phyloP scores from a whole-genome alignment of 192 early-diverging fungal genomes.

The Coemansia guatemalensis region DNA sequence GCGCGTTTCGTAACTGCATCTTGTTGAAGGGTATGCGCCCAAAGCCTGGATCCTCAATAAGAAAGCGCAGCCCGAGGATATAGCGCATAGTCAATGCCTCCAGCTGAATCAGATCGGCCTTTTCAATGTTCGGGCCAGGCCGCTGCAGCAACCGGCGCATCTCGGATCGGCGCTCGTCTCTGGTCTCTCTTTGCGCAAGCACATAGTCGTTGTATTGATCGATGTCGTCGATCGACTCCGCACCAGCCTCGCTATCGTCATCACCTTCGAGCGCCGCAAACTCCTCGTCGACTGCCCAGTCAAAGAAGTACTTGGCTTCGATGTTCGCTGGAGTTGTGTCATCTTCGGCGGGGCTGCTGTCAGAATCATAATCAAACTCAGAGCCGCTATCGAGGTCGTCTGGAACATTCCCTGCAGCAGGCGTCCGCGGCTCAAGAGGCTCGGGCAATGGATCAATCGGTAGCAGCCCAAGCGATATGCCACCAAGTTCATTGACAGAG shows the following conservation, averaged over 20 bases:
- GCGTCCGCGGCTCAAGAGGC: background rate
- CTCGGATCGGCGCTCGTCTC: background rate
- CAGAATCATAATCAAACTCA: background rate
- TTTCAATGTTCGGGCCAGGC: background rate
- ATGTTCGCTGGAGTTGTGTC: background rate
- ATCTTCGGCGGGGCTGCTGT: background rate
- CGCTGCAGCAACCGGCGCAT: background rate
- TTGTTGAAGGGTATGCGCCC: slow-evolving; percentile 4
- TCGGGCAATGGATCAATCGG: slow-evolving; percentile 23
- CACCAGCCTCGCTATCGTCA: background rate
- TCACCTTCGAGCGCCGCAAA: background rate
- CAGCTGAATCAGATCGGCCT: slow-evolving; percentile 12
- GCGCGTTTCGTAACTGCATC: slow-evolving; percentile 9
- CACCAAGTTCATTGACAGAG: background rate
- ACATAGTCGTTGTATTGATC: background rate
- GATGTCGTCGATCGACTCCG: background rate
- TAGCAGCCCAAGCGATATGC: slow-evolving; percentile 31
- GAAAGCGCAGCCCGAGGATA: slow-evolving; percentile 11
- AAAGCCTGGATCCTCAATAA: slow-evolving; percentile 6
- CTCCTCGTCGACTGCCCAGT: slow-evolving; percentile 10
- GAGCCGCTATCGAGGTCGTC: background rate
- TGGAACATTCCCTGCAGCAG: background rate
- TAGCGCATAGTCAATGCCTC: slow-evolving; percentile 24
- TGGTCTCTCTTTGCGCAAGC: background rate
- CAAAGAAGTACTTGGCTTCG: slow-evolving; percentile 2